phyloP scores from a whole-genome alignment of 192 early-diverging fungal species.

The Geranomyces variabilis region DNA sequence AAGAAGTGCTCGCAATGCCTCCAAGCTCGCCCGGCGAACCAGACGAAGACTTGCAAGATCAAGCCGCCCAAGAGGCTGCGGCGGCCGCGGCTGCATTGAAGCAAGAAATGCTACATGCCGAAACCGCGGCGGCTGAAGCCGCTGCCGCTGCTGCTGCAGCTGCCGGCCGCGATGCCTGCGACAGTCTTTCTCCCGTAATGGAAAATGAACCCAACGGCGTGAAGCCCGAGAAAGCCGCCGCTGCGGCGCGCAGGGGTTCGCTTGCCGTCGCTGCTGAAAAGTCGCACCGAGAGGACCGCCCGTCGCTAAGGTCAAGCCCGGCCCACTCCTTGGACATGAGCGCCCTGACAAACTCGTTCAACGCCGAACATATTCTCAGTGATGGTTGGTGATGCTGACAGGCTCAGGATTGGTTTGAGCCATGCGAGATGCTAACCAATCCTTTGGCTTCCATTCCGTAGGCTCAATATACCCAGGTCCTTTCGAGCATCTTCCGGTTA shows the following conservation, averaged over 20 bases:
- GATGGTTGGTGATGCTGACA: neutral
- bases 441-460: too few relatives aligned
- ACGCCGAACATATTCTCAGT: neutral
- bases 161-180: too few relatives aligned
- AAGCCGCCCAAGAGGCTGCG: conserved; percentile 17
- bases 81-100: conserved; percentile 3
- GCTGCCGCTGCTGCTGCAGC: conserved; percentile 1
- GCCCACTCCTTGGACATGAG: neutral
- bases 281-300: neutral
- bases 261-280: conserved; percentile 1
- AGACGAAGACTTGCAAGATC: conserved; percentile 25
- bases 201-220: too few relatives aligned
- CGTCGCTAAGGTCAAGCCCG: too few relatives aligned
- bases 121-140: neutral
- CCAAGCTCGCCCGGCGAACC: conserved; percentile 29
- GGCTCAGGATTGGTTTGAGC: too few relatives aligned
- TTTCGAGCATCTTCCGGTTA: neutral
- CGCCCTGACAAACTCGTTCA: conserved; percentile 6
- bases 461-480: neutral
- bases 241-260: neutral
- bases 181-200: too few relatives aligned
- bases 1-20: conserved; percentile 60
- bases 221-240: too few relatives aligned
- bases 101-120: conserved; percentile 6
- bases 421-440: too few relatives aligned